phyloP scores from a whole-genome alignment of 371 early-diverging fungal species.

The Lichtheimia hyalospora region DNA sequence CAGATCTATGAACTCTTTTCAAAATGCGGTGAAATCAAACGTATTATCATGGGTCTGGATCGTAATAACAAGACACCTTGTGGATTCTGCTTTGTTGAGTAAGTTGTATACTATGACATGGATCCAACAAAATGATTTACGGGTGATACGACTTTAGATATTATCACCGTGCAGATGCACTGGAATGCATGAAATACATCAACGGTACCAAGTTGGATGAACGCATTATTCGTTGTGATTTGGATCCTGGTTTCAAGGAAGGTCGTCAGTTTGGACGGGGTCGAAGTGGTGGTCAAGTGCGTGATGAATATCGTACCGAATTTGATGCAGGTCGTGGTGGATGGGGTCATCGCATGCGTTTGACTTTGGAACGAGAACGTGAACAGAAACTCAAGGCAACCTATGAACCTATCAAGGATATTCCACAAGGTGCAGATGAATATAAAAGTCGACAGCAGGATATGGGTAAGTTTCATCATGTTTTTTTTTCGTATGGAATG shows the following conservation, averaged over 20 bases:
- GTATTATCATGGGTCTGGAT: slow-evolving; percentile 99
- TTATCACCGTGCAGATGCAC: slow-evolving; percentile 82
- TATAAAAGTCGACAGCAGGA: slow-evolving; percentile 49
- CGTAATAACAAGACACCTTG: slow-evolving; percentile 94
- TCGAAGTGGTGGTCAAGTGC: slow-evolving; percentile 92
- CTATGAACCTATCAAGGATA: slow-evolving; percentile 63
- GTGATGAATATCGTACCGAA: slow-evolving; percentile 94
- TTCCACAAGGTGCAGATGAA: slow-evolving; percentile 63
- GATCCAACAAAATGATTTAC: too few species aligned
- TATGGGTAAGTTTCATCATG: slow-evolving; percentile 8
- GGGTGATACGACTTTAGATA: slow-evolving; percentile 60
- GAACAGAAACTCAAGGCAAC: slow-evolving; percentile 62
- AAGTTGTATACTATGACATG: slow-evolving; percentile 23
- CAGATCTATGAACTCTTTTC: slow-evolving; percentile 97
- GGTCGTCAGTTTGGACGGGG: slow-evolving; percentile 98
- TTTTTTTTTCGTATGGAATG: not conserved
- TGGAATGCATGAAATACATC: slow-evolving; percentile 92
- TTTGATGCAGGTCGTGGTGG: slow-evolving; percentile 97
- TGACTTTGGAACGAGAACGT: slow-evolving; percentile 64
- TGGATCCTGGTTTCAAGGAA: slow-evolving; percentile 96
- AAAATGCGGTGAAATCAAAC: slow-evolving; percentile 95
- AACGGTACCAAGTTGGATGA: slow-evolving; percentile 96
- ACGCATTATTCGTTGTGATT: slow-evolving; percentile 91
- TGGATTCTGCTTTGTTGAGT: slow-evolving; percentile 99
- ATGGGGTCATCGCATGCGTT: slow-evolving; percentile 85